Conservation (phyloP, 139 green algal genomes). For the Edaphochlamys debaryana region DNA sequence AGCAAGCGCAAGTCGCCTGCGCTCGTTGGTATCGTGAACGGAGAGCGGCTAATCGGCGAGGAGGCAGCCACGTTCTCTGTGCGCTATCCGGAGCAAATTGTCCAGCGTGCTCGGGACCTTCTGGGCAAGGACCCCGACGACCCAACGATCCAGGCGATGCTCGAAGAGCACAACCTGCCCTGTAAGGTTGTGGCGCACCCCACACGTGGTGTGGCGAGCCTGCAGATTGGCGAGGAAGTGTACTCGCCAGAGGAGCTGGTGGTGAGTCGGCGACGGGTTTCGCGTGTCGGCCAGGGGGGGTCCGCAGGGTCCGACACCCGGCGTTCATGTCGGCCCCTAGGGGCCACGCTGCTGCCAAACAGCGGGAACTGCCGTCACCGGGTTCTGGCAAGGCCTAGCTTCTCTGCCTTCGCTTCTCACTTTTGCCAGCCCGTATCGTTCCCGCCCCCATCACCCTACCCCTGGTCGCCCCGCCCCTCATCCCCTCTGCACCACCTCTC, state of each 20-base stretch:
- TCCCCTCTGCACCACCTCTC: neutral
- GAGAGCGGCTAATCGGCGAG: conserved; percentile 93
- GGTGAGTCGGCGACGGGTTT: conserved; percentile 52
- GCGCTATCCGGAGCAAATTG: conserved; percentile 84
- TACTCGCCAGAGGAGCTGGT: conserved; percentile 89
- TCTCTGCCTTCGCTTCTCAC: no score
- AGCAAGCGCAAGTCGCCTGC: conserved; percentile 91
- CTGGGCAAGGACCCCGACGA: conserved; percentile 79
- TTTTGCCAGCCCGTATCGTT: no score
- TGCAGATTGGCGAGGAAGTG: conserved; percentile 57
- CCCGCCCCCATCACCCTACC: no score
- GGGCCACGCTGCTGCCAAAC: no score
- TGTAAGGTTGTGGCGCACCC: conserved; percentile 78
- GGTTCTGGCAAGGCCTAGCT: no score
- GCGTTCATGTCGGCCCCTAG: no score
- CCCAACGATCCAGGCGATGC: conserved; percentile 51
- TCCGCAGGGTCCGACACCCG: no score
- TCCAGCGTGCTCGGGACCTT: conserved; percentile 77
- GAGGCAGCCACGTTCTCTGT: conserved; percentile 81
- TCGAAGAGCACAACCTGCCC: conserved; percentile 69
- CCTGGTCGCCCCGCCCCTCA: neutral
- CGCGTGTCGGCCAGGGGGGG: no score
- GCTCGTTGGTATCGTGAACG: conserved; percentile 86
- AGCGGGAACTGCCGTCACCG: no score
- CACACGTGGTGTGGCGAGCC: conserved; percentile 57